Evolutionary conservation across 768 basidiomycete genomes (phyloP).

Genomic region (Russula sp.): DNA sequence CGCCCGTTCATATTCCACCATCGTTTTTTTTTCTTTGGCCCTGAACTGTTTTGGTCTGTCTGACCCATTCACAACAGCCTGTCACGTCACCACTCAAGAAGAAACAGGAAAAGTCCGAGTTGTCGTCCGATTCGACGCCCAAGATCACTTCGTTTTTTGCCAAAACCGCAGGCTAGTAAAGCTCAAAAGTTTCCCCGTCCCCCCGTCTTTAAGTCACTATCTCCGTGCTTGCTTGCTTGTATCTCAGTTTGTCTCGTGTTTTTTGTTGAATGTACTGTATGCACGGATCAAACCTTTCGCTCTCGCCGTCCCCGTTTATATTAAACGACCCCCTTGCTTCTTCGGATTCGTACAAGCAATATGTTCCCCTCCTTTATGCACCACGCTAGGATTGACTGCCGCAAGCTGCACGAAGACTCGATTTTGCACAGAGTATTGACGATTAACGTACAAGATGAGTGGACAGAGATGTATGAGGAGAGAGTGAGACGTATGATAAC

Average conservation of each 20-base stretch:
- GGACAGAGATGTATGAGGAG: slow-evolving; percentile 21
- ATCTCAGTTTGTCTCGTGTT: neutral
- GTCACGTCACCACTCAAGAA: slow-evolving; percentile 10
- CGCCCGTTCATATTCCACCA: neutral
- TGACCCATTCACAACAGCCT: neutral
- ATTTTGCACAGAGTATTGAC: slow-evolving; percentile 20
- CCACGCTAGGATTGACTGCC: neutral
- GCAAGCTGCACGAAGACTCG: slow-evolving; percentile 10
- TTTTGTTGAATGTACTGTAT: neutral
- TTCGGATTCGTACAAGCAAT: neutral
- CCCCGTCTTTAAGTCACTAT: neutral
- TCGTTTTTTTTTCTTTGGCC: neutral
- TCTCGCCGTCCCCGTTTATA: neutral
- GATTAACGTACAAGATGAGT: slow-evolving; percentile 26
- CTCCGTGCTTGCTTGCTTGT: too few relatives aligned
- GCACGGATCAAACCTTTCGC: neutral
- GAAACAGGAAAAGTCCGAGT: slow-evolving; percentile 9
- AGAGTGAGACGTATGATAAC: slow-evolving; percentile 22
- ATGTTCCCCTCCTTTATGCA: neutral
- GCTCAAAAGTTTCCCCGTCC: neutral
- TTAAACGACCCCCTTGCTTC: neutral
- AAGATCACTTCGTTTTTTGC: slow-evolving; percentile 24
- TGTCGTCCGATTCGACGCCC: slow-evolving; percentile 1
- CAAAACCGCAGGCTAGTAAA: neutral
- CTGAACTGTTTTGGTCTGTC: neutral